Evolutionary conservation across 140 eudicot genomes (phyloP), one percentile per base, ranked within the genome.

Genomic region (Senecio squalidus): DNA sequence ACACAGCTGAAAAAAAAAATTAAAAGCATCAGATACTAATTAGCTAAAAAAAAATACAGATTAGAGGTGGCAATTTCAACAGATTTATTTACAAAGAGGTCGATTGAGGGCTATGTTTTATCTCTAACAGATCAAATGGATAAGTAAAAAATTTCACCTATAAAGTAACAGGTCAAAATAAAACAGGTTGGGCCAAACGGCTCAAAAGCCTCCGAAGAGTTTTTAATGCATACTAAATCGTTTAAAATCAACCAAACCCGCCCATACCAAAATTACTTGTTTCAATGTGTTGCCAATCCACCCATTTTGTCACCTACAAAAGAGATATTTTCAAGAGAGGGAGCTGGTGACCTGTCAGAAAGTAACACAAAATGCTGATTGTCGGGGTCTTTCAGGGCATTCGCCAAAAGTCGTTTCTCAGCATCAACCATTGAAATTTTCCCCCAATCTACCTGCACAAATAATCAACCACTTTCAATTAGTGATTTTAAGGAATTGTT

Each of bases 1-100:
- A 91, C 71, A 75, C 98, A 91, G 67, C 98, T 91, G 92, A 74
- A 82, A 47, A 25, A 52, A n/a, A 21, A 73, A 50, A 11, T 13
- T 31, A 53, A 21, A 23, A 38, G 4, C 28, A 65, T 20, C 18
- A 64, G 53, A 40, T 22, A 48, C 51, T 47, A 69, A 58, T 69
- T 29, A 47, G 18, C 45, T 25, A n/a, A n/a, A n/a, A n/a, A n/a
- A n/a, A n/a, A 46, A n/a, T n/a, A n/a, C n/a, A 36, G 3, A 36
- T 2, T 36, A 36, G 4, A 1, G 43, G 43, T 34, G 43, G n/a
- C 4, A 10, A 36, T 36, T 10, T 36, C 43, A 36, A 36, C 43
- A 13, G n/a, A 36, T 11, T 36, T 30, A 30, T 9, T 34, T 36
- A 34, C 43, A 10, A 36, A 36, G 2, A 1, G 43, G 43, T 36